Conservation (phyloP, 2,329 filamentous ascomycete genomes). For the Pseudocercospora ulei region DNA sequence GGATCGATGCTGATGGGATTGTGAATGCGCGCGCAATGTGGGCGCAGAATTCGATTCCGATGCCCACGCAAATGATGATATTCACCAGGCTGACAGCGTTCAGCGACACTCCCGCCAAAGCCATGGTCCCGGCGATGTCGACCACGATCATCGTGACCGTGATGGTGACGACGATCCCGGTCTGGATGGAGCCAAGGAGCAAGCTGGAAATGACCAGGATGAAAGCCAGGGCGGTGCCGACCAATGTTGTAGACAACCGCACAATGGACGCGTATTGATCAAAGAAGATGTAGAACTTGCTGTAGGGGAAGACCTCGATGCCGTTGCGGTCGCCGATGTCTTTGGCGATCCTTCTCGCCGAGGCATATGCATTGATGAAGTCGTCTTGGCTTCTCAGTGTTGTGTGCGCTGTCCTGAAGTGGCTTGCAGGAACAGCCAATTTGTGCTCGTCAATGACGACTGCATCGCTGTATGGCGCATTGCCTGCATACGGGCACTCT, state of each 20-base stretch:
- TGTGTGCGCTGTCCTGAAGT: slow-evolving; percentile 86
- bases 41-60: slow-evolving; percentile 93
- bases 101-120: slow-evolving; percentile 72
- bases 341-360: slow-evolving; percentile 76
- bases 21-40: slow-evolving; percentile 94
- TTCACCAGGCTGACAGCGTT: slow-evolving; percentile 96
- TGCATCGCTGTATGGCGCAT: slow-evolving; percentile 76
- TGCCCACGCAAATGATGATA: slow-evolving; percentile 91
- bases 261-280: slow-evolving; percentile 90
- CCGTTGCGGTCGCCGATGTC: slow-evolving; percentile 65
- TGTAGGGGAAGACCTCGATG: slow-evolving; percentile 87
- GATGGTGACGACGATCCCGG: slow-evolving; percentile 68
- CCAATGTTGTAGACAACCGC: slow-evolving; percentile 63
- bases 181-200: slow-evolving; percentile 73
- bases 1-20: slow-evolving; percentile 72
- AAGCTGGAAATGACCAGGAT: slow-evolving; percentile 72
- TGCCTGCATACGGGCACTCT: slow-evolving; percentile 77
- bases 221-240: slow-evolving; percentile 73
- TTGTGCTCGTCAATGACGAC: slow-evolving; percentile 64
- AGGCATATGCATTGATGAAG: slow-evolving; percentile 82
- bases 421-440: slow-evolving; percentile 64
- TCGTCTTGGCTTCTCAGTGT: slow-evolving; percentile 79
- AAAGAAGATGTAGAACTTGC: slow-evolving; percentile 97
- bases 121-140: slow-evolving; percentile 94
- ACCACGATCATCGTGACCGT: slow-evolving; percentile 90